Base-by-base conservation (phyloP, 345 rosid species). In the Reutealis trisperma region DNA sequence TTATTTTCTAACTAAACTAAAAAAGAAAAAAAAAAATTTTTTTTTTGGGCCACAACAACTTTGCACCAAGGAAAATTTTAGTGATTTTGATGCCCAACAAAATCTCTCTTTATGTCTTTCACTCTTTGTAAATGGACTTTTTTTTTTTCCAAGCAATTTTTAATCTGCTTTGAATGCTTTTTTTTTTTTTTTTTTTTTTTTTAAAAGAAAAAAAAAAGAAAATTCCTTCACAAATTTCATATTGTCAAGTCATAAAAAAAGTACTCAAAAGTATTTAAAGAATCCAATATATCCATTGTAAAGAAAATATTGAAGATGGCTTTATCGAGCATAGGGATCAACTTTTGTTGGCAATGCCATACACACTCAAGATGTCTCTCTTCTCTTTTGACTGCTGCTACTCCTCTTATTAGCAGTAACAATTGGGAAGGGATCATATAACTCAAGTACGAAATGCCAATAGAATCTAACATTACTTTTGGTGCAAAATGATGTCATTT, bases 381-480 rank as follows among this genome's bases (percentile, higher is more conserved):
- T 45, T 64, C 66, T 65, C 81, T 78, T 78, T 78, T 78, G 81
- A 78, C 81, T n/a, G n/a, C n/a, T n/a, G n/a, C n/a, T n/a, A n/a
- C n/a, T n/a, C n/a, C n/a, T 71, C 75, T 19, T 45, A 70, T 4
- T 37, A 3, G 45, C 24, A 3, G 54, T 44, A 6, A 10, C 58
- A 64, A 18, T 34, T 34, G n/a, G n/a, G 5, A 54, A 18, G 51
- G 51, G 51, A 47, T 47, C 8, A 47, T 27, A 12, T 49, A 19
- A 8, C 64, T 27, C 57, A 67, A 64, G 76, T 22, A 19, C 60
- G 19, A 54, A 6, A 25, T 42, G 67, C 72, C 69, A 24, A 19
- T 42, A 63, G 22, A 44, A 62, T 63, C 76, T 30, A 73, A 73
- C 1, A 1, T 54, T 3, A 8, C 49, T 45, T 45, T 34, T 2